Evolutionary conservation across 129 eudicot species (phyloP), one percentile per base, ranked within the genome.

Genomic region (Flaveria trinervia): DNA sequence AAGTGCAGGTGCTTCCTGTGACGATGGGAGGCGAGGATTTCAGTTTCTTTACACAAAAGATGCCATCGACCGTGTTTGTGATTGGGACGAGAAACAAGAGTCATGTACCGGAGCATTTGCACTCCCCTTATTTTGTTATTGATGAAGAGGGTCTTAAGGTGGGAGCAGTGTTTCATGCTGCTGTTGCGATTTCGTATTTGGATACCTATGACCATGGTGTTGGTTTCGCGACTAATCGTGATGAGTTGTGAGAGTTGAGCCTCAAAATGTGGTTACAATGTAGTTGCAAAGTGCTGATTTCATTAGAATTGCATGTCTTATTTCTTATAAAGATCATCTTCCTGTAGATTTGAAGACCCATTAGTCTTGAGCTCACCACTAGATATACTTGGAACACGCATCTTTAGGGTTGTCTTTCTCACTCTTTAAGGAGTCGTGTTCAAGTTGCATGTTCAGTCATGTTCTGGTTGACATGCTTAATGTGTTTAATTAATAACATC

Each of bases 21-120:
- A 79, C 81, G 0, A 88, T 85, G 90, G 88, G 84, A 26, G 77
- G 80, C 9, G 92, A 88, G 83, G 90, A 88, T 77, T 88, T 88
- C 45, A 83, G 86, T 78, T 88, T 83, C 61, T 88, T 70, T 65
- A 70, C 85, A 0, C 83, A 85, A 57, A 88, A 60, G 55, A 78
- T 88, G 84, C 88, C 90, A 7, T 87, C 88, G 6, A 76, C 83
- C 25, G 72, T 85, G 83, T 88, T 85, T 64, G 81, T 73, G 28
- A 65, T 85, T 3, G 88, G 88, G 65, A 76, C 75, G 28, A 81
- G 67, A 61, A 88, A 85, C 55, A 36, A 81, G 85, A 85, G 72
- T 4, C 76, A 83, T 20, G 74, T 82, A 16, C 85, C 78, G 13
- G 65, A 26, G 20, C 64, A 74, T 14, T 77, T 88, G 56, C 90